These are phyloP conservation scores for Pseudogymnoascus sp. DNA, from an alignment of 2,329 filamentous ascomycete genomes.

Conservation along the genomic window DNA sequence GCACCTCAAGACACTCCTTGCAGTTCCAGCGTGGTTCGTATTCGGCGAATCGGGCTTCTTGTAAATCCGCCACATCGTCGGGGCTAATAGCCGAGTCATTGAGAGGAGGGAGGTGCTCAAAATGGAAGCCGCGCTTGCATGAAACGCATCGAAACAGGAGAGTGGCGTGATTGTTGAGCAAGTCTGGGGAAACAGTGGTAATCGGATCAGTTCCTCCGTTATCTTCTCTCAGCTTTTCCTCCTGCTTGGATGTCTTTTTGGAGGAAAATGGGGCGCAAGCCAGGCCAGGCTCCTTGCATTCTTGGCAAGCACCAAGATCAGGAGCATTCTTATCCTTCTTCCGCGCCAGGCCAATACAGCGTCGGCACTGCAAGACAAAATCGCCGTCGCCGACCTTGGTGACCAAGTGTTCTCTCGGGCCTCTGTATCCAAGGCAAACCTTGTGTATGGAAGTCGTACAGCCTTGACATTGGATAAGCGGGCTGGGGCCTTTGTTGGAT, in stretches of 20 bases:
- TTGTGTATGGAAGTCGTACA: conserved; percentile 81
- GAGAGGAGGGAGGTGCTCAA: conserved; percentile 62
- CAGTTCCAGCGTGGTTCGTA: conserved; percentile 74
- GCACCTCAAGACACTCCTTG: conserved; percentile 59
- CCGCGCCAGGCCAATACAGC: conserved; percentile 62
- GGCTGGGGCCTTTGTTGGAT: conserved; percentile 46
- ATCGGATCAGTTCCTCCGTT: conserved; percentile 75
- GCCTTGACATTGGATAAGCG: conserved; percentile 81
- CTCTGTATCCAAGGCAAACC: conserved; percentile 66
- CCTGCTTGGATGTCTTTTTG: conserved; percentile 66
- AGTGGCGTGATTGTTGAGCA: conserved; percentile 67
- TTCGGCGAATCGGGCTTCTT: conserved; percentile 57
- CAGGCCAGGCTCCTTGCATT: conserved; percentile 54
- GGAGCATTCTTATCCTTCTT: conserved; percentile 65
- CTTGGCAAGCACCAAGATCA: conserved; percentile 60
- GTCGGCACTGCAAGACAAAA: conserved; percentile 85
- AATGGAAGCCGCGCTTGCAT: conserved; percentile 76
- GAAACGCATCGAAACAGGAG: conserved; percentile 74
- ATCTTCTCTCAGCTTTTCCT: conserved; percentile 72
- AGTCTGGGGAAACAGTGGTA: conserved; percentile 48
- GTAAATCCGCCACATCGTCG: conserved; percentile 39
- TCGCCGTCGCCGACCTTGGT: conserved; percentile 71
- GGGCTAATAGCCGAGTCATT: conserved; percentile 26
- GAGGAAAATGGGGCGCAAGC: conserved; percentile 69
- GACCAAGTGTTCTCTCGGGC: conserved; percentile 71